A percentile compares a stretch with the other conserved stretches of the same genome.
Evolutionary conservation across 805 yeast genomes (phyloP).

Genomic region (Metschnikowia santaceciliae): DNA sequence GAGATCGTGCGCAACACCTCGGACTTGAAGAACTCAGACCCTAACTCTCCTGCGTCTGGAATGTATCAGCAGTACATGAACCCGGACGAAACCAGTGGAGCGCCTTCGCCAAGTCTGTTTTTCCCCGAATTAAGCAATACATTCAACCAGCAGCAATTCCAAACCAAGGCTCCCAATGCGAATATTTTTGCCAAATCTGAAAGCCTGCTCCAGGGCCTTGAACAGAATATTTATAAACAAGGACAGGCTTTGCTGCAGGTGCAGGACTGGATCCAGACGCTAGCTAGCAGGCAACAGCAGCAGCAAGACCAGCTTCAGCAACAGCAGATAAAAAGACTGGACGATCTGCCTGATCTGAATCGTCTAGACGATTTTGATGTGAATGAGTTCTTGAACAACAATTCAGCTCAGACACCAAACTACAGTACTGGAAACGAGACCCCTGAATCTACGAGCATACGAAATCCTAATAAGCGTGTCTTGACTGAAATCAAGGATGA

Average conservation of each 20-base stretch:
- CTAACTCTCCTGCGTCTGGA: constrained; percentile 21
- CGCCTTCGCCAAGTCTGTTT: constrained; percentile 30
- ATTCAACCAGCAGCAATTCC: constrained; percentile 3
- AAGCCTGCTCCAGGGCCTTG: constrained; percentile 31
- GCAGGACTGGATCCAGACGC: constrained; percentile 50
- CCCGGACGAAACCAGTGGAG: constrained; percentile 19
- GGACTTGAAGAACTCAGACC: constrained; percentile 6
- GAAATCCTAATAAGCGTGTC: constrained; percentile 6
- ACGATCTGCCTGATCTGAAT: constrained; percentile 6
- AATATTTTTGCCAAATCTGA: not conserved
- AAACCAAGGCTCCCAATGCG: not conserved
- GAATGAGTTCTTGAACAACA: constrained; percentile 25
- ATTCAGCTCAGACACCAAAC: constrained; percentile 5
- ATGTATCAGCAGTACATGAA: constrained; percentile 31
- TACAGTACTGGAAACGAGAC: not conserved
- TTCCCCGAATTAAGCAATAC: constrained; percentile 30
- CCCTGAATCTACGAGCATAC: not conserved
- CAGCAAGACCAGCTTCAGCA: constrained; percentile 19
- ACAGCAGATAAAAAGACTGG: constrained; percentile 11
- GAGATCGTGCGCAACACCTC: constrained; percentile 16
- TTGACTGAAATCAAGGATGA: constrained; percentile 13
- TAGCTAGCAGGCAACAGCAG: constrained; percentile 17
- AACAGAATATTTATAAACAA: constrained; percentile 45
- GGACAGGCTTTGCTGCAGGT: constrained; percentile 53
- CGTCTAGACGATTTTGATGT: constrained; percentile 30